Conservation (phyloP, 305 asterid species). For the Fraxinus sp. region DNA sequence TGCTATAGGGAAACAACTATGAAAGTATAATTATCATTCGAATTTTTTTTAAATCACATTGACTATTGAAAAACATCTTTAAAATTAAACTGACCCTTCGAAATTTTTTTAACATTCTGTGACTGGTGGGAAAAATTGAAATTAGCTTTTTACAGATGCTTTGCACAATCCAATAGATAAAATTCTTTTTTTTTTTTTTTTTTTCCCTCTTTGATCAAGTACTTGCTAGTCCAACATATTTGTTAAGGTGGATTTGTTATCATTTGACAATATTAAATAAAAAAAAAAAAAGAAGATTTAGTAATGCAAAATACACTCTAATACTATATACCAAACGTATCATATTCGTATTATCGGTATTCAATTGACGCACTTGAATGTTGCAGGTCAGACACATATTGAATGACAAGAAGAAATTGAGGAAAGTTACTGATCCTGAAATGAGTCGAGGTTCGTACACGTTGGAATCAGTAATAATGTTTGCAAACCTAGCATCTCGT, state of each 20-base stretch:
- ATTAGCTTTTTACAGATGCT: not conserved
- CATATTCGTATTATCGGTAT: not conserved
- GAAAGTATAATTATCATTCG: not conserved
- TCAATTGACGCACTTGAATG: not conserved
- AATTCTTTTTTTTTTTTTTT: not conserved
- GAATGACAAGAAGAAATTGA: conserved; percentile 80
- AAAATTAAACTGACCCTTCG: not conserved
- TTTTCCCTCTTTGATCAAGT: not conserved
- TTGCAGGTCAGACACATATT: not conserved
- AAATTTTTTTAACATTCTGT: not conserved
- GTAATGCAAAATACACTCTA: not conserved
- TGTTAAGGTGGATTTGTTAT: not conserved
- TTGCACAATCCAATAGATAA: not conserved
- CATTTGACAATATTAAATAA: not conserved
- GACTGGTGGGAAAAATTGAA: not conserved
- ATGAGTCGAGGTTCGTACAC: conserved; percentile 79
- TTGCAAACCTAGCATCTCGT: conserved; percentile 74
- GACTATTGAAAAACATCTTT: not conserved
- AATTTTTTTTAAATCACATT: not conserved
- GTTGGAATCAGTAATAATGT: conserved; percentile 66
- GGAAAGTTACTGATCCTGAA: conserved; percentile 51
- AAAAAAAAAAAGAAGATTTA: not conserved
- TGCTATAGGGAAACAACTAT: not conserved
- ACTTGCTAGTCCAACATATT: not conserved
- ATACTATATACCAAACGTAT: not conserved